These are phyloP conservation scores for Rhododendron williamsianum DNA, from an alignment of 148 eudicot species.

Conservation along the genomic window DNA sequence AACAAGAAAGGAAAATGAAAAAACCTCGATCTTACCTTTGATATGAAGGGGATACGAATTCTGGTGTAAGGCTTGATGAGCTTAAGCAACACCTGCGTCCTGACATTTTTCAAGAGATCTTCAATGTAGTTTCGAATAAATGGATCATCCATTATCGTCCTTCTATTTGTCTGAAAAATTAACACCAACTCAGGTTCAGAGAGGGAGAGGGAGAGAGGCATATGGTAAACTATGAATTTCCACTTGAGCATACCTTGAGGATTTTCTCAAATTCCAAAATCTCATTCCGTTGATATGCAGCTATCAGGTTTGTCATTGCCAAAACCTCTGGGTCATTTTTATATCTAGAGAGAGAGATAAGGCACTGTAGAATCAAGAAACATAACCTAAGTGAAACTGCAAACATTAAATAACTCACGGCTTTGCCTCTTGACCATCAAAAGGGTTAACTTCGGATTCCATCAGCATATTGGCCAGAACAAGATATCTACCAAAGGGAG, in stretches of 20 bases:
- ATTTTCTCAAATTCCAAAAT: conserved; percentile 95
- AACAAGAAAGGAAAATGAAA: neutral
- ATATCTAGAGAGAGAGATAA: conserved; percentile 43
- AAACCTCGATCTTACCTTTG: conserved; percentile 44
- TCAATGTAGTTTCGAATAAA: conserved; percentile 93
- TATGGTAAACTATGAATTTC: neutral
- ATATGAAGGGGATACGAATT: conserved; percentile 93
- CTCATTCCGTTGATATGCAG: conserved; percentile 95
- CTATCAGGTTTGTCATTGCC: conserved; percentile 96
- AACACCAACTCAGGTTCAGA: neutral
- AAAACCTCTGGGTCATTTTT: conserved; percentile 95
- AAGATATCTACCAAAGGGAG: conserved; percentile 55
- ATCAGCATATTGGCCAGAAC: conserved; percentile 95
- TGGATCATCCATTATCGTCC: conserved; percentile 93
- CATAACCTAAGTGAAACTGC: neutral
- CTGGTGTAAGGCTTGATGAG: conserved; percentile 97
- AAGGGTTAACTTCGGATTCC: conserved; percentile 98
- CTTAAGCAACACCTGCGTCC: conserved; percentile 98
- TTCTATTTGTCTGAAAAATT: conserved; percentile 67
- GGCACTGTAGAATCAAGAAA: neutral
- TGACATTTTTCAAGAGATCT: conserved; percentile 87
- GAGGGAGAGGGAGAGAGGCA: neutral
- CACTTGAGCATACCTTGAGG: conserved; percentile 50
- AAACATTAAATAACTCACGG: conserved; percentile 52
- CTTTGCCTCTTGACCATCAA: conserved; percentile 98